Conservation (phyloP, 2,329 filamentous ascomycete genomes). For the Xylariaceae sp. region DNA sequence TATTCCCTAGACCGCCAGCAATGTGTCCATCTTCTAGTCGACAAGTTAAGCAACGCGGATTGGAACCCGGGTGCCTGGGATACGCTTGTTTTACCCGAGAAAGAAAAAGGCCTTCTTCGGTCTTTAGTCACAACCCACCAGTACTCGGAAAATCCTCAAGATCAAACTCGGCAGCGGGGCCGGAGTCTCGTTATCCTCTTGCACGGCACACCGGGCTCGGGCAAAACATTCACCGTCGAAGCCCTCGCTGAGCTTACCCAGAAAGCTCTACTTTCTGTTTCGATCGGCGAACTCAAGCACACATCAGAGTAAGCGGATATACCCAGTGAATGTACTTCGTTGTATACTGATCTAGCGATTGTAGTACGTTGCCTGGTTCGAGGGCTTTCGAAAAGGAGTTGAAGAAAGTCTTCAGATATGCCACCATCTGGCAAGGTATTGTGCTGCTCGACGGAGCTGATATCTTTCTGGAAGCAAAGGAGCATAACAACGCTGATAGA, state of each 20-base stretch:
- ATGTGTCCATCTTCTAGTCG: slow-evolving; percentile 29
- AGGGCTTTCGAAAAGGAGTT: slow-evolving; percentile 27
- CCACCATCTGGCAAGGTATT: slow-evolving; percentile 32
- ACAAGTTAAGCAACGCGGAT: slow-evolving; percentile 24
- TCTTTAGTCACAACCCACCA: slow-evolving; percentile 30
- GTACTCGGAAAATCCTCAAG: slow-evolving; percentile 25
- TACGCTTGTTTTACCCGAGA: slow-evolving; percentile 26
- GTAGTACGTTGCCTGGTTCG: slow-evolving; percentile 19
- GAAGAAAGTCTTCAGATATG: slow-evolving; percentile 28
- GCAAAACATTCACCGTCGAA: slow-evolving; percentile 41
- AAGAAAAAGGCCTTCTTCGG: slow-evolving; percentile 28
- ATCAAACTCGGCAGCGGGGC: slow-evolving; percentile 34
- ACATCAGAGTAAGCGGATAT: slow-evolving; percentile 15
- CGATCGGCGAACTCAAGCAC: slow-evolving; percentile 27
- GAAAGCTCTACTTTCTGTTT: slow-evolving; percentile 27
- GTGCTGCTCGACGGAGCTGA: slow-evolving; percentile 34
- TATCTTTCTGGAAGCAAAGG: slow-evolving; percentile 29
- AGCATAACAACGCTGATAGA: slow-evolving; percentile 21
- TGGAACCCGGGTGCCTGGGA: slow-evolving; percentile 30
- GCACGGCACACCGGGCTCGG: slow-evolving; percentile 36
- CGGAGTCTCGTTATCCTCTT: slow-evolving; percentile 38
- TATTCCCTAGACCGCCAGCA: slow-evolving; percentile 28
- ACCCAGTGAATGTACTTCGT: not conserved
- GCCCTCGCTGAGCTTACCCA: slow-evolving; percentile 28
- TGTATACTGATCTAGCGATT: slow-evolving; percentile 3